These are phyloP conservation scores for Colletotrichum liaoningense DNA, from an alignment of 2,329 filamentous ascomycete species.

Conservation along the genomic window DNA sequence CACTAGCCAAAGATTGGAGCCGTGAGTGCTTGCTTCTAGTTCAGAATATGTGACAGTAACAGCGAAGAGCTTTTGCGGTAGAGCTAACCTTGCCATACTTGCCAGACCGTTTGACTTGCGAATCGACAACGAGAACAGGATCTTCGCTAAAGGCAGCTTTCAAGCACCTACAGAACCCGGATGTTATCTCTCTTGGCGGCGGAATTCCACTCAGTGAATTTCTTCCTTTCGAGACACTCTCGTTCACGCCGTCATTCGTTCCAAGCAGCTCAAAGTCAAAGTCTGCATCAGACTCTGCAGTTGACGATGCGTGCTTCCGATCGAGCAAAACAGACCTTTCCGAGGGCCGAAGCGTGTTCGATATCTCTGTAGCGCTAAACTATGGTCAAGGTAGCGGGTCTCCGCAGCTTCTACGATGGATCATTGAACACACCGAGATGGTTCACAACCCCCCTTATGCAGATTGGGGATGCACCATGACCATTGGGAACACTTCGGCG, in stretches of 20 bases:
- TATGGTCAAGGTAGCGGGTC: slow-evolving; percentile 81
- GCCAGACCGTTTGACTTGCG: neutral
- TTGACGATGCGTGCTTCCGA: neutral
- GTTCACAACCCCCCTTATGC: slow-evolving; percentile 78
- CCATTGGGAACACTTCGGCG: slow-evolving; percentile 36
- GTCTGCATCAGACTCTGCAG: neutral
- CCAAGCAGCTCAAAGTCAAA: neutral
- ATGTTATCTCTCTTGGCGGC: slow-evolving; percentile 11
- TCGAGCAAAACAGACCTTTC: neutral
- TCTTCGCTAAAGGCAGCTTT: slow-evolving; percentile 2
- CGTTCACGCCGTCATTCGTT: neutral
- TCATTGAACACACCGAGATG: slow-evolving; percentile 82
- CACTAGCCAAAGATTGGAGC: neutral
- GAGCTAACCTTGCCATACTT: neutral
- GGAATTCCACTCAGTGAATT: neutral
- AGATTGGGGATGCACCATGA: slow-evolving; percentile 78
- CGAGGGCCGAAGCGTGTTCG: neutral
- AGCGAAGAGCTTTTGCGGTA: neutral
- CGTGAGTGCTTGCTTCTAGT: neutral
- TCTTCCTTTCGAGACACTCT: slow-evolving; percentile 3
- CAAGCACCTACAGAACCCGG: neutral
- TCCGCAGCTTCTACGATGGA: slow-evolving; percentile 75
- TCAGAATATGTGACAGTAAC: neutral
- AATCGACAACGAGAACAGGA: neutral
- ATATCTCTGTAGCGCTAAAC: slow-evolving; percentile 70